Base-by-base conservation (phyloP, 305 asterid species). In the Solanum hybrid region DNA sequence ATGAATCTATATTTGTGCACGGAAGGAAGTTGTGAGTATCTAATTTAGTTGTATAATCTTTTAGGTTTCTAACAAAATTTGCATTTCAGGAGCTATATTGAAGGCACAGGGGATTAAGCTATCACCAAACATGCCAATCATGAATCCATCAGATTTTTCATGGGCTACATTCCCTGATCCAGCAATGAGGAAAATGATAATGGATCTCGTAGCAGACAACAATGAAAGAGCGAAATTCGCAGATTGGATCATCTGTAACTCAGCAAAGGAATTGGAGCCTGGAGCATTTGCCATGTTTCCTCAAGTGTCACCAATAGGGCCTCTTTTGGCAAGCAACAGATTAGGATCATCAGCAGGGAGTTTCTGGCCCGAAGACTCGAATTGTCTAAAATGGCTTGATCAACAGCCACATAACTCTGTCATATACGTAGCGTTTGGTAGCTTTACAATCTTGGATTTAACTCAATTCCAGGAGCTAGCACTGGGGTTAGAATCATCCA, bases 351-450 rank as follows among this genome's bases (percentile, higher is more conserved):
- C 94, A 29, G 82, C 88, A 0, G 96, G 96, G 74, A 6, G 40
- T 71, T 95, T 93, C 89, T 94, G 94, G 96, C 89, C 91, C 0
- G 93, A 91, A 86, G 96, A 94, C 88, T 87, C 90, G 3, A 87
- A 89, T 5, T 93, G 95, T 91, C 71, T 95, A 29, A 28, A 64
- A 34, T 95, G 96, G 98, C 94, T 95, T 1, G 95, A 95, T 89
- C 92, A 92, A 26, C 97, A 95, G 84, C 93, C 94, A 13, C 33
- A 28, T 1, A 40, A 92, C 69, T 95, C 97, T 1, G 97, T 95
- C 74, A 79, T 94, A 31, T 95, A 95, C 61, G 93, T 92, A 22
- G 96, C 96, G n/a, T 94, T 93, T 51, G 96, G 97, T 6, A 95
- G 95, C 92, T 87, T 90, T 85, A 89, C 96, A 3, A 42, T 92